Conservation (phyloP, 2,329 filamentous ascomycete genomes). For the Fusarium solani-melongenae region DNA sequence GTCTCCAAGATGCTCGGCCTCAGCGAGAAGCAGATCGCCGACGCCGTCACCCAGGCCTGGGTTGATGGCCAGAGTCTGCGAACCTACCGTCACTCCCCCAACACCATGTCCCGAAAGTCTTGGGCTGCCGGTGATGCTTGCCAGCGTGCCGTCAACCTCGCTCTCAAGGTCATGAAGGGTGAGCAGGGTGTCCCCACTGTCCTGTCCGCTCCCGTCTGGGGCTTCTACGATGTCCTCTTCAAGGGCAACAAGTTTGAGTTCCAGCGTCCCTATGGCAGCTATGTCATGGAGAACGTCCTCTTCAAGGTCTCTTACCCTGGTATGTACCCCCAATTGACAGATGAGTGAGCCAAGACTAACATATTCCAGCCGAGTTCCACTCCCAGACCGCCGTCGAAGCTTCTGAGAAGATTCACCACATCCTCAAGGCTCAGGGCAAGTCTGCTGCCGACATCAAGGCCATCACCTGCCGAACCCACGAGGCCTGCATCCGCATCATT, state of each 20-base stretch:
- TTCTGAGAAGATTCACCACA: constrained; percentile 86
- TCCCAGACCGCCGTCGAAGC: constrained; percentile 98
- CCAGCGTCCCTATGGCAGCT: constrained; percentile 95
- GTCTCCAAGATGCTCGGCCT: constrained; percentile 96
- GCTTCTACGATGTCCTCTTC: constrained; percentile 99
- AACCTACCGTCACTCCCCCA: constrained; percentile 96
- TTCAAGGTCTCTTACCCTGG: constrained; percentile 99
- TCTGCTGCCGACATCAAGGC: constrained; percentile 92
- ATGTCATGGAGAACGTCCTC: constrained; percentile 99
- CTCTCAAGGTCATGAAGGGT: constrained; percentile 89
- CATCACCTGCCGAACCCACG: constrained; percentile 94
- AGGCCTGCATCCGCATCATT: constrained; percentile 98
- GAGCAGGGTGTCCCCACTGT: constrained; percentile 93
- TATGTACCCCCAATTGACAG: constrained; percentile 54
- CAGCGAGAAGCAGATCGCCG: constrained; percentile 88
- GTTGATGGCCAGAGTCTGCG: constrained; percentile 95
- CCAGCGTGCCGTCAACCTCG: constrained; percentile 92
- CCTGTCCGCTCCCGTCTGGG: constrained; percentile 92
- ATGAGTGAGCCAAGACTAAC: constrained; percentile 20
- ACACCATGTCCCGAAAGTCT: constrained; percentile 99
- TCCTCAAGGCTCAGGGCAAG: constrained; percentile 87
- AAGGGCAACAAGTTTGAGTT: constrained; percentile 96
- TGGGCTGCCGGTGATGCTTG: constrained; percentile 99
- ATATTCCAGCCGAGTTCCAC: constrained; percentile 84
- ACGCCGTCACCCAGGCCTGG: constrained; percentile 96